Conservation (phyloP, 2,329 filamentous ascomycete species). For the Rasamsonia emersonii region DNA sequence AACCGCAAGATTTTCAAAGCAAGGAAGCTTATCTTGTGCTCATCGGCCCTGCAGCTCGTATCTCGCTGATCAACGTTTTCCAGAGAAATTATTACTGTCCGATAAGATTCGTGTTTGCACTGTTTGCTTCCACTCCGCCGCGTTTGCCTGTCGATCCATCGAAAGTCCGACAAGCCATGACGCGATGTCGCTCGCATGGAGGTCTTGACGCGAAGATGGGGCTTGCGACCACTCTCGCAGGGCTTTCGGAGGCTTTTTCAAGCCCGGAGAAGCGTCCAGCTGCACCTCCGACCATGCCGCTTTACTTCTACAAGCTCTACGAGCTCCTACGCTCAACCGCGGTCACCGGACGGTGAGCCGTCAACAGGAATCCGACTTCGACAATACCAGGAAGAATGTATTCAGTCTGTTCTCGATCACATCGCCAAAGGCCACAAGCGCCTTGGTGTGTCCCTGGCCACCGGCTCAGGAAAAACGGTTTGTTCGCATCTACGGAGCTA, state of each 20-base stretch:
- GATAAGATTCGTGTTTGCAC: constrained; percentile 28
- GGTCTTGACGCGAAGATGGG: constrained; percentile 18
- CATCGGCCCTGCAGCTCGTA: too few species aligned
- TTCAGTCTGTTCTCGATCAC: constrained; percentile 66
- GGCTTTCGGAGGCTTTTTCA: constrained; percentile 6
- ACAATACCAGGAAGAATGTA: constrained; percentile 86
- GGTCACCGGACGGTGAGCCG: constrained; percentile 7
- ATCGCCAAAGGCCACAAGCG: constrained; percentile 65
- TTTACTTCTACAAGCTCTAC: constrained; percentile 16
- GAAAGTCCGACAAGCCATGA: background rate
- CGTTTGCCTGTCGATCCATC: constrained; percentile 2
- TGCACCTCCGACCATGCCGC: constrained; percentile 18
- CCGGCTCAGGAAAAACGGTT: constrained; percentile 82
- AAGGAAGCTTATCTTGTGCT: too few species aligned
- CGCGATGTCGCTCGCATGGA: constrained; percentile 21
- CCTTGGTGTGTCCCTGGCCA: constrained; percentile 76
- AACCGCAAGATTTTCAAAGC: too few species aligned
- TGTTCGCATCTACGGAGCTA: constrained; percentile 14
- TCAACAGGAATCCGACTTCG: constrained; percentile 53
- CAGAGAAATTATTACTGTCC: constrained; percentile 4
- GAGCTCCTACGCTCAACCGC: too few species aligned
- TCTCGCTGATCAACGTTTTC: too few species aligned
- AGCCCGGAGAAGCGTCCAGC: constrained; percentile 16
- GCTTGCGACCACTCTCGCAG: constrained; percentile 13
- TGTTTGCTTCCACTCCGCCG: constrained; percentile 22